These are phyloP conservation scores for Lentinus tigrinus DNA, from an alignment of 768 basidiomycete genomes.

Conservation along the genomic window DNA sequence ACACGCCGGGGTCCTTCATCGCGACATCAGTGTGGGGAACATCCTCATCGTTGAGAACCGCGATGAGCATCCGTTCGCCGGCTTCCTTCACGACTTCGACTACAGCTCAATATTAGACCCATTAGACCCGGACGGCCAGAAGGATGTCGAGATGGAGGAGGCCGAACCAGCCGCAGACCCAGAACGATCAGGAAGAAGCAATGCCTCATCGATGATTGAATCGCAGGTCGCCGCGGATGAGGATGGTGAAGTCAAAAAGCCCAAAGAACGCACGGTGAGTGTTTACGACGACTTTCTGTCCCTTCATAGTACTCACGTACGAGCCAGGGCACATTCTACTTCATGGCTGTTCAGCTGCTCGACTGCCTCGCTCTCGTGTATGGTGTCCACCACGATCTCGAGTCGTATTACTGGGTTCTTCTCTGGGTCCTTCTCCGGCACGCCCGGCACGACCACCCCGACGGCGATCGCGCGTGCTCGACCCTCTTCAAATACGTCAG, in stretches of 20 bases:
- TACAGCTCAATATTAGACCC: background rate
- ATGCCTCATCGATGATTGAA: no score
- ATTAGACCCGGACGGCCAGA: no score
- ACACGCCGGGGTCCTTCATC: background rate
- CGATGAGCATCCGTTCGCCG: background rate
- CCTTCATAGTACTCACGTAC: background rate
- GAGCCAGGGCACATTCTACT: slow-evolving; percentile 3
- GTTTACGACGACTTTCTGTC: background rate
- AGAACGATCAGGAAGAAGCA: no score
- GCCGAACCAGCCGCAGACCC: no score
- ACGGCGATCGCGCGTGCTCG: no score
- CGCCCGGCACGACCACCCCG: background rate
- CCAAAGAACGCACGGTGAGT: background rate
- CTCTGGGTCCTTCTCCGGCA: slow-evolving; percentile 12
- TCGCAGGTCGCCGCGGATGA: no score
- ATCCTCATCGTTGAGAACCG: slow-evolving; percentile 5
- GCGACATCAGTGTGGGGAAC: background rate
- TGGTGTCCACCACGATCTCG: slow-evolving; percentile 9
- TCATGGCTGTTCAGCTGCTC: slow-evolving; percentile 1
- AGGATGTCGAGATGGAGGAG: background rate
- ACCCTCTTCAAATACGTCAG: no score
- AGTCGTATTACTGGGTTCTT: slow-evolving; percentile 18
- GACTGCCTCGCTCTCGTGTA: background rate
- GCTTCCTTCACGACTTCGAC: slow-evolving; percentile 10
- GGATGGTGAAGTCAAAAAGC: no score